Conservation (phyloP, 257 asterid genomes). For the Capsicum pubescens region DNA sequence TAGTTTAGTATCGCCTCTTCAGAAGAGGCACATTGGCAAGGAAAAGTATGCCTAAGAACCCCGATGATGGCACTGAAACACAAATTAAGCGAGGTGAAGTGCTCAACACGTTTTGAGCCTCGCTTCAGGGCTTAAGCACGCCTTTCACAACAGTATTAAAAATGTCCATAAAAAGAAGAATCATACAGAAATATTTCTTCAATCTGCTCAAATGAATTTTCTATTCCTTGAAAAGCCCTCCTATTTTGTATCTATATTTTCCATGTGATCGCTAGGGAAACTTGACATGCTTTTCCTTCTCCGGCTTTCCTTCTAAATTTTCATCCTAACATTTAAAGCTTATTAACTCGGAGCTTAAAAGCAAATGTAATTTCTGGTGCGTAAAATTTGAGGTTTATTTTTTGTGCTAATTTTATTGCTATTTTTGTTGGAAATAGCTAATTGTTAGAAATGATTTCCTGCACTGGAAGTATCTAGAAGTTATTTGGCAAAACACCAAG, state of each 20-base stretch:
- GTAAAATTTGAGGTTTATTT: background rate
- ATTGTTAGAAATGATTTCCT: background rate
- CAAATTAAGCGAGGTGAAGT: too few relatives aligned
- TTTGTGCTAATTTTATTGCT: background rate
- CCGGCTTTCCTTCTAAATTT: constrained; percentile 3
- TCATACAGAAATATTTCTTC: background rate
- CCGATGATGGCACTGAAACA: too few relatives aligned
- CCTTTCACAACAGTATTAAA: too few relatives aligned
- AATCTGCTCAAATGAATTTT: background rate
- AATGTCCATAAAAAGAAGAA: background rate
- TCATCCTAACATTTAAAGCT: background rate
- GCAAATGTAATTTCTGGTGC: background rate
- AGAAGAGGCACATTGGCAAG: too few relatives aligned
- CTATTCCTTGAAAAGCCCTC: background rate
- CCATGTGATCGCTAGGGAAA: background rate
- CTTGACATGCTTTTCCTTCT: background rate
- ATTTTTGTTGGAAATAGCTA: background rate
- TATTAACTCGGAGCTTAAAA: background rate
- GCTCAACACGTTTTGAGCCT: too few relatives aligned
- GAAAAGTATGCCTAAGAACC: too few relatives aligned
- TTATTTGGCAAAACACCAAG: background rate
- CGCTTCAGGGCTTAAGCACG: too few relatives aligned
- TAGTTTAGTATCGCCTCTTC: too few relatives aligned
- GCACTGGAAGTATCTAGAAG: background rate
- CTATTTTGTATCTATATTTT: background rate